phyloP scores from a whole-genome alignment of 352 stramenopile genomes.

The Globisporangium alternatum region DNA sequence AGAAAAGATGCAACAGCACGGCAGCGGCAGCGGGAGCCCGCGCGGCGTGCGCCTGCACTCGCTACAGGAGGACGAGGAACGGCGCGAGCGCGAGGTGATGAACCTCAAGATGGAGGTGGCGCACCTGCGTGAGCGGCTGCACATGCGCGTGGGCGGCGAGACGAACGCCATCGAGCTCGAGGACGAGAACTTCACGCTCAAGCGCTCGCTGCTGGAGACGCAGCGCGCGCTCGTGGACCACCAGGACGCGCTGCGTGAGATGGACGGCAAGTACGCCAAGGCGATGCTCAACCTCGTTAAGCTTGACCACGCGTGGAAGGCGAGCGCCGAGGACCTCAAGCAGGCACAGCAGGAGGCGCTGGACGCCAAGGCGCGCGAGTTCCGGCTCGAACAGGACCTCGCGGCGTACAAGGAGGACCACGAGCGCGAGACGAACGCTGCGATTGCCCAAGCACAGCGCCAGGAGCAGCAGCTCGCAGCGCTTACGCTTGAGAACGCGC shows the following conservation, averaged over 20 bases:
- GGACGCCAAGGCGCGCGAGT: slow-evolving; percentile 2
- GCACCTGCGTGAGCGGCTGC: slow-evolving; percentile 64
- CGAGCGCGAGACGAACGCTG: slow-evolving; percentile 9
- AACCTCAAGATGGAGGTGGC: slow-evolving; percentile 86
- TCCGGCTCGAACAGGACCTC: slow-evolving; percentile 2
- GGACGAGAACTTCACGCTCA: slow-evolving; percentile 70
- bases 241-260: slow-evolving; percentile 36
- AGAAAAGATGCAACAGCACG: slow-evolving; percentile 9
- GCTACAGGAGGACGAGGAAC: slow-evolving; percentile 46
- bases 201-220: slow-evolving; percentile 48
- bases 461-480: slow-evolving; percentile 14
- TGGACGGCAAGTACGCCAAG: slow-evolving; percentile 68
- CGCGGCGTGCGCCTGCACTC: slow-evolving; percentile 38
- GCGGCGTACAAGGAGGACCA: slow-evolving; percentile 4
- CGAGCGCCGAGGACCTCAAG: slow-evolving; percentile 34
- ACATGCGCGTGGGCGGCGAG: slow-evolving; percentile 70
- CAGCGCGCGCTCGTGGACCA: slow-evolving; percentile 42
- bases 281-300: slow-evolving; percentile 62
- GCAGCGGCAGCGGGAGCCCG: neutral
- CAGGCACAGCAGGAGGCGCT: slow-evolving; percentile 15
- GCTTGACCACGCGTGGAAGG: slow-evolving; percentile 74
- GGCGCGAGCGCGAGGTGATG: slow-evolving; percentile 67
- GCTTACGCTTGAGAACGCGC: slow-evolving; percentile 7
- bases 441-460: slow-evolving; percentile 17
- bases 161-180: slow-evolving; percentile 73